Evolutionary conservation across 345 rosid genomes (phyloP).

Genomic region (Capsella bursapastoris): DNA sequence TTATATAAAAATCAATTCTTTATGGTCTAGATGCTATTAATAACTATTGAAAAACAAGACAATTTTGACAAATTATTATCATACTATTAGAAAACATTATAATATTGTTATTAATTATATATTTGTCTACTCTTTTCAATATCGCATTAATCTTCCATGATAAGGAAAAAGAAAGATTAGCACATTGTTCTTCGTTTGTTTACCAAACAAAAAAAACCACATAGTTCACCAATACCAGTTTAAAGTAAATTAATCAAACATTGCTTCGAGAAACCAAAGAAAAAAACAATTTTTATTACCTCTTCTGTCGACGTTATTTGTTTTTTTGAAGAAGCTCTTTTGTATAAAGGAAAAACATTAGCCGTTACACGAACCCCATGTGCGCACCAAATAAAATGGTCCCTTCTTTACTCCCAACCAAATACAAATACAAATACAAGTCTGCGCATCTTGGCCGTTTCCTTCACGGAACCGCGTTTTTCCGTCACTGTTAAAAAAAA

Average conservation of each 20-base stretch:
- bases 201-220: constrained; percentile 8
- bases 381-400: constrained; percentile 12
- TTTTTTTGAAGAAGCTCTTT: background rate
- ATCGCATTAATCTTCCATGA: background rate
- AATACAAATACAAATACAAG: constrained; percentile 11
- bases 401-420: constrained; percentile 6
- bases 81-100: too few relatives aligned
- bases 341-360: background rate
- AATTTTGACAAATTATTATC: background rate
- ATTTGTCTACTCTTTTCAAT: background rate
- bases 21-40: background rate
- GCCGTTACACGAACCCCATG: constrained; percentile 44
- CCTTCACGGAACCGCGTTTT: constrained; percentile 44
- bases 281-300: background rate
- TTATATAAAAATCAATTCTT: background rate
- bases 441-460: constrained; percentile 33
- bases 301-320: background rate
- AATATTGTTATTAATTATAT: too few relatives aligned
- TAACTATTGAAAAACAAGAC: background rate
- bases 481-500: background rate
- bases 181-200: background rate
- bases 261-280: constrained; percentile 10
- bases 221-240: background rate
- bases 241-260: background rate
- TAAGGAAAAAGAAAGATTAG: background rate